Evolutionary conservation across 2,329 filamentous ascomycete species (phyloP), one percentile per base, ranked within the genome.

Genomic region (Colletotrichum navitas): DNA sequence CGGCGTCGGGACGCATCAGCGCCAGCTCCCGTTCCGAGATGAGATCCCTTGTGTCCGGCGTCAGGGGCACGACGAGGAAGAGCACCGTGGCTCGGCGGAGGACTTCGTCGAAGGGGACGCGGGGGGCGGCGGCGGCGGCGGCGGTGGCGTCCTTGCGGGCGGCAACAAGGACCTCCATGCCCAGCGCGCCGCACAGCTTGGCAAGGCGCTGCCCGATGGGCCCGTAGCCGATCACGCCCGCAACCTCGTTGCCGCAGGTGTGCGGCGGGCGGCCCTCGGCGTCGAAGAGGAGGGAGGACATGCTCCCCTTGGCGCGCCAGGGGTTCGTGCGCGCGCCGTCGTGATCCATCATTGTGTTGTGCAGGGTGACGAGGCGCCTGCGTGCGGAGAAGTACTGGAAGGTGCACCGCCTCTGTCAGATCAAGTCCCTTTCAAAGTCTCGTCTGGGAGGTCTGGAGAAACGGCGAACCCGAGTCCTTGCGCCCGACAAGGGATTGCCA

Each of bases 161-260:
- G 5, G 77, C 75, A 11, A 78, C 63, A 41, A 77, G 71, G 8
- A 76, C 71, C 5, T 68, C 51, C 71, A 78, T 77, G 2, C 75
- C 77, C 34, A 79, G 66, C 5, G 66, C 64, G 2, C 63, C 47
- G 16, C 75, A 75, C 49, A 79, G 52, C n/a, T 72, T 54, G 4
- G 73, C 76, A 26, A 78, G 72, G 21, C 74, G 70, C 32, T 75
- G 74, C 6, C 78, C 78, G 24, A 76, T 72, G 21, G 73, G 73
- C 3, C 77, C 78, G 49, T 78, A 76, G 11, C 78, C 78, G n/a
- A 79, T 64, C 34, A 79, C 73, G 12, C 74, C 77, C 8, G 74
- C 75, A 5, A 75, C 76, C 62, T 79, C 78, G n/a, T 76, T 75
- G 29, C 65, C 63, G 58, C 77, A 78, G n/a, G 74, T 74, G 16